phyloP scores from a whole-genome alignment of 73 alveolate species.

The Paramecium caudatum region DNA sequence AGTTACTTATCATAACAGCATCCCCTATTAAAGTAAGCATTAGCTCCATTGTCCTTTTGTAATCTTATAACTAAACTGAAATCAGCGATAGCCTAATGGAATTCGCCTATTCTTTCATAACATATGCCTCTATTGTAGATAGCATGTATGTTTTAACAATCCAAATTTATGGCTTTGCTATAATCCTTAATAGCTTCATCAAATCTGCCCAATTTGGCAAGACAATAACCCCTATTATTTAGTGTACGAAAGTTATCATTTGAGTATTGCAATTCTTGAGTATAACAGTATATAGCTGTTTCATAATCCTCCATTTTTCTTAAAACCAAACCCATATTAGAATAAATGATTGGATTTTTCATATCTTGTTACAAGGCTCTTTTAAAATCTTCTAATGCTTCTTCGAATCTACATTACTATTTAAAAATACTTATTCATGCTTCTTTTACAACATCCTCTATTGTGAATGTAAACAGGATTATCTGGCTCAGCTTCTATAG shows the following conservation, averaged over 20 bases:
- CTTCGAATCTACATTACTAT: no score
- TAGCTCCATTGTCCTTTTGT: constrained; percentile 94
- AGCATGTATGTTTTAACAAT: constrained; percentile 94
- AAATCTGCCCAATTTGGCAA: constrained; percentile 92
- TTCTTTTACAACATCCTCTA: constrained; percentile 98
- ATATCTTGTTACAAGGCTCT: constrained; percentile 94
- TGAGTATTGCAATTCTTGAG: constrained; percentile 85
- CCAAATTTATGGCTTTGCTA: constrained; percentile 86
- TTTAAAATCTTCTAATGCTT: constrained; percentile 94
- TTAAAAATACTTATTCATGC: constrained; percentile 89
- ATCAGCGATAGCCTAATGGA: constrained; percentile 94
- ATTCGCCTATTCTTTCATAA: constrained; percentile 93
- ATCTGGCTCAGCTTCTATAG: constrained; percentile 90
- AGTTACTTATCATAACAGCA: constrained; percentile 96
- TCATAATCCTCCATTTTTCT: constrained; percentile 95
- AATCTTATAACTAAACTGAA: constrained; percentile 91
- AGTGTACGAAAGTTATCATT: constrained; percentile 87
- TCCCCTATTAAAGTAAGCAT: constrained; percentile 98
- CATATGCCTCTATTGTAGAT: constrained; percentile 97
- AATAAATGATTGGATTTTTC: constrained; percentile 92
- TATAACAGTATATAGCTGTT: constrained; percentile 94
- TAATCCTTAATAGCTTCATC: constrained; percentile 96
- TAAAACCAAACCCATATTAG: constrained; percentile 95
- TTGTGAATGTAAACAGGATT: constrained; percentile 98
- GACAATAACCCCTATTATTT: constrained; percentile 97